Base-by-base conservation (phyloP, 768 basidiomycete genomes). In the Boletus insuetus region DNA sequence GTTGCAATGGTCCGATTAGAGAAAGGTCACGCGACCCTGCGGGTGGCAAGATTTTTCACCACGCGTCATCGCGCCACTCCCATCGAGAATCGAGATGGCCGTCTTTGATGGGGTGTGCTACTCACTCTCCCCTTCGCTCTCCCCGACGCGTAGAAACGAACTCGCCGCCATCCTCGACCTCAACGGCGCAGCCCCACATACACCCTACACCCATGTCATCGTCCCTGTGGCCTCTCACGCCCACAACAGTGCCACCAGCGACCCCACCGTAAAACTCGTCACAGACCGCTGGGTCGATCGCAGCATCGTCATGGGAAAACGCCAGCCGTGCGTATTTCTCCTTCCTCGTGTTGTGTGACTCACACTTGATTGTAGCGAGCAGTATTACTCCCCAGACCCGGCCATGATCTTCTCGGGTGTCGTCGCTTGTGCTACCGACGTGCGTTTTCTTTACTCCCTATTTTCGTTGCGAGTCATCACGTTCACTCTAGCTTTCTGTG, bases 331-430 rank as follows among this genome's bases (percentile, higher is more conserved):
- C 43, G 84, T 75, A n/a, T 24, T 26, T 73, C 34, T 9, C 38
- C 16, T 22, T 19, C 39, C 14, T 22, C 19, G 24, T 52, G n/a
- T 4, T 43, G 39, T 9, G 46, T 50, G 14, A 53, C 60, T 35
- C 39, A 24, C 55, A 35, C 55, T 34, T 13, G 32, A 34, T 34
- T 34, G 35, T 39, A 85, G 83, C 22, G 66, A 83, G 7, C 69
- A 79, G 24, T 82, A 76, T 65, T 94, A 85, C 73, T 94, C 92
- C 3, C 77, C 90, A 3, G 85, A 93, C 67, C 89, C 89, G 0
- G 68, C 78, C 1, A 82, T 84, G 77, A 78, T 94, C 46, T 95
- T 96, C 73, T 94, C 92, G 8, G 90, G 90, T 2, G 76, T 94
- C 19, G 81, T 88, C 11, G 89, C 85, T 0, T 86, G 86, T 63